Conservation (phyloP, 208 protist species). For the Entamoeba histolytica region DNA sequence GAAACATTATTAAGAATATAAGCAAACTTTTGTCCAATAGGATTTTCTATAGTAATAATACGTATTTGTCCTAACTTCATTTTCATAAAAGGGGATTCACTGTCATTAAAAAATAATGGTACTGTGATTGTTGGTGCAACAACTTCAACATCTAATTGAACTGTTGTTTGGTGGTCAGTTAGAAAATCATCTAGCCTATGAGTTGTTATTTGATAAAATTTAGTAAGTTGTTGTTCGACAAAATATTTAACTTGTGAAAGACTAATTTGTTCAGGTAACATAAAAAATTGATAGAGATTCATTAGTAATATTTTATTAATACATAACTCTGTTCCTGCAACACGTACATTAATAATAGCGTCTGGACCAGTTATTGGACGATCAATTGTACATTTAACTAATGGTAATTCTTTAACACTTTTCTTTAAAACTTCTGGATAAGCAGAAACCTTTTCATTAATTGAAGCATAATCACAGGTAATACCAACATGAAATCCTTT, state of each 20-base stretch:
- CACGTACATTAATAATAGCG: background rate
- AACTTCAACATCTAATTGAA: background rate
- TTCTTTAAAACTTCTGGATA: background rate
- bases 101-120: background rate
- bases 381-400: background rate
- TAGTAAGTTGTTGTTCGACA: background rate
- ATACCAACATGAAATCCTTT: background rate
- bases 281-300: background rate
- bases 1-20: background rate
- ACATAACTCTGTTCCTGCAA: background rate
- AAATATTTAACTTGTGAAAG: background rate
- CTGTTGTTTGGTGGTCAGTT: background rate
- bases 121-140: background rate
- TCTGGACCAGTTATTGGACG: background rate
- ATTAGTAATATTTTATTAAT: background rate
- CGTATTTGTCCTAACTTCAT: background rate
- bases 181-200: background rate
- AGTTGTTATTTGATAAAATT: background rate
- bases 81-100: background rate
- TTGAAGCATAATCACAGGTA: background rate
- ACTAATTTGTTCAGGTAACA: background rate
- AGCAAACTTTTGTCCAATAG: background rate
- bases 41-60: background rate
- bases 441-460: background rate
- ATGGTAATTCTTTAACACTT: background rate